Evolutionary conservation across 2,329 filamentous ascomycete species (phyloP), one percentile per base, ranked within the genome.

Genomic region (Pseudopyricularia javanii): DNA sequence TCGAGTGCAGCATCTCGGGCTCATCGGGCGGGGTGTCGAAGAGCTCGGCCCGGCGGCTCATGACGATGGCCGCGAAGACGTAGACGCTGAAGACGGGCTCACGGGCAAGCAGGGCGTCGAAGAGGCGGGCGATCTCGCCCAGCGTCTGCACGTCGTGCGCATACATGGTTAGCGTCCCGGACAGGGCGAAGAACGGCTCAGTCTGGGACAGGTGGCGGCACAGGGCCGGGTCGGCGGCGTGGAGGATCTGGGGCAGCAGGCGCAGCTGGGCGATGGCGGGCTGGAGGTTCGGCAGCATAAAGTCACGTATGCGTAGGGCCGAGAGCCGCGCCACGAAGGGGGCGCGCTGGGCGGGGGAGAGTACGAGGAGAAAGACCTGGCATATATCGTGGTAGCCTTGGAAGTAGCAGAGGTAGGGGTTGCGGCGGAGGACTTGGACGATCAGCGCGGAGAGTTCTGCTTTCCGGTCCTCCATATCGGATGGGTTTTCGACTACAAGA

Each of bases 381-480:
- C 88, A 93, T 62, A 98, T 97, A 70, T 98, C 93, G 68, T 98
- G 93, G 66, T 94, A 98, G 65, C 93, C 93, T 71, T 98, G 93
- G 68, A 98, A 98, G 70, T 98, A 98, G 72, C 83, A 89, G 34
- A 98, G 80, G 65, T 85, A 83, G 15, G 91, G 89, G 61, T 94
- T 78, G 33, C 79, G 79, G 52, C 94, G 85, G 47, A 98, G 78
- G 14, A 94, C 82, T 58, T 86, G 78, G 51, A 80, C 80, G 61
- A 98, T 97, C 50, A 98, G 75, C 57, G 81, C 72, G 7, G 83
- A 91, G 2, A 98, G 78, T 62, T 93, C 83, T 53, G 74, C 65
- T 64, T 93, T 96, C 63, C 86, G 85, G 45, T 67, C 66, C 48
- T 80, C 74, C 54, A 94, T 76, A 59, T 91, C 82, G 57, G 79